Evolutionary conservation across 495 filamentous ascomycete species (phyloP), one percentile per base, ranked within the genome.

Genomic region (Alectoria sarmentosa): DNA sequence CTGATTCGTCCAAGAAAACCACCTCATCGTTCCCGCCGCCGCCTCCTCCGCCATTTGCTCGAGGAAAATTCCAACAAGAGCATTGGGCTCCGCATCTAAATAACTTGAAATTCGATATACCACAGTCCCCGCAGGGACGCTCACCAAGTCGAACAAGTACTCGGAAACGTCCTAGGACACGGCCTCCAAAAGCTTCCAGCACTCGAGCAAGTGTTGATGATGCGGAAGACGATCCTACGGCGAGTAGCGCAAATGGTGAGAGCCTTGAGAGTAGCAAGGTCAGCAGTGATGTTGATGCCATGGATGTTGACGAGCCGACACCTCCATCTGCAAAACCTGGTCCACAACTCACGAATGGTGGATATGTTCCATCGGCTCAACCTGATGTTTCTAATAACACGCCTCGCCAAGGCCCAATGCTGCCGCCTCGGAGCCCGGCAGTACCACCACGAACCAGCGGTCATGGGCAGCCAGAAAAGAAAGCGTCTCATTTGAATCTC

Each of bases 21-120:
- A 59, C 57, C 65, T 59, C 58, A 63, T 38, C 58, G 58, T 23
- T 58, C 66, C 46, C 66, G 65, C 46, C 73, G 37, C 37, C 73
- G 37, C 37, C 70, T 57, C 66, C 73, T 19, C 73, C 78, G 8
- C 76, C 78, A 55, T 34, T 55, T 59, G 73, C 73, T 17, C 69
- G 75, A 49, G 77, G 75, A 1, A 83, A 78, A 34, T 94, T 91
- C 69, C 80, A 83, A 36, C 76, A 82, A 4, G 85, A 88, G 39
- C 71, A 84, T 37, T 96, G 90, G 90, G 73, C 73, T 60, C 77
- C 85, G 61, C 80, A 83, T 61, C 83, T 92, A 66, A 82, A 82
- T 23, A 77, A 86, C 56, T 74, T 87, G 32, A 83, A 79, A 26
- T 88, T 86, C 70, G 79, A 74, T 63, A 80, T 74, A 75, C 79